Percentiles rank a stretch among this genome's conserved stretches.
Conservation (phyloP, 2,329 filamentous ascomycete genomes). For the Periconia sp. region DNA sequence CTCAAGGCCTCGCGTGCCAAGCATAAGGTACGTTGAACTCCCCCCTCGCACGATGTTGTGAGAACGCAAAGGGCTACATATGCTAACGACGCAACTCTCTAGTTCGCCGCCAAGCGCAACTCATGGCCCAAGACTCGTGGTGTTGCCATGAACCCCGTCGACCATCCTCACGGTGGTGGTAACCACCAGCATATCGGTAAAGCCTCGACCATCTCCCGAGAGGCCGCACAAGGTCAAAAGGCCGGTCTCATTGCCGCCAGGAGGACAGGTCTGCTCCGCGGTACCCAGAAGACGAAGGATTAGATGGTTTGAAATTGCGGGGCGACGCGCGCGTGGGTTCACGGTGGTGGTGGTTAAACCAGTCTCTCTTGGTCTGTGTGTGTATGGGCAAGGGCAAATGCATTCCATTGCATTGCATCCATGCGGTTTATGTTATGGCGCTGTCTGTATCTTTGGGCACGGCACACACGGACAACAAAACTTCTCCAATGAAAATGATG, state of each 20-base stretch:
- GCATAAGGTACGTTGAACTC: conserved; percentile 66
- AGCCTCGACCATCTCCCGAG: conserved; percentile 98
- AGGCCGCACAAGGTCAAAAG: conserved; percentile 98
- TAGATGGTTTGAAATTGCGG: conserved; percentile 37
- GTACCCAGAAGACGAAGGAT: conserved; percentile 99
- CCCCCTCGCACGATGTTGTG: no score
- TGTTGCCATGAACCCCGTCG: conserved; percentile 99
- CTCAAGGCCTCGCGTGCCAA: conserved; percentile 99
- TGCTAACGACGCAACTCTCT: conserved; percentile 1
- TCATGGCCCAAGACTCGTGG: conserved; percentile 99
- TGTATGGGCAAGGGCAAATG: no score
- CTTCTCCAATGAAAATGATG: no score
- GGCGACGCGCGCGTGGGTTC: conserved; percentile 24
- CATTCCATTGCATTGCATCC: no score
- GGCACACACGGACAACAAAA: no score
- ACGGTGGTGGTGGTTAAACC: conserved; percentile 7
- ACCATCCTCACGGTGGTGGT: conserved; percentile 81
- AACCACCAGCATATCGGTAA: conserved; percentile 99
- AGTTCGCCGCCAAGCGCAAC: conserved; percentile 99
- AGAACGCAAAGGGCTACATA: no score
- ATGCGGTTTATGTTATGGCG: no score
- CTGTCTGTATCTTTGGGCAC: no score
- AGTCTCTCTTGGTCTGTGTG: no score
- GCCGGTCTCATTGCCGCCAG: conserved; percentile 99
- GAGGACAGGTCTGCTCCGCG: conserved; percentile 99